These are phyloP conservation scores for Chalciporus chontae DNA, from an alignment of 768 basidiomycete species.

Conservation along the genomic window DNA sequence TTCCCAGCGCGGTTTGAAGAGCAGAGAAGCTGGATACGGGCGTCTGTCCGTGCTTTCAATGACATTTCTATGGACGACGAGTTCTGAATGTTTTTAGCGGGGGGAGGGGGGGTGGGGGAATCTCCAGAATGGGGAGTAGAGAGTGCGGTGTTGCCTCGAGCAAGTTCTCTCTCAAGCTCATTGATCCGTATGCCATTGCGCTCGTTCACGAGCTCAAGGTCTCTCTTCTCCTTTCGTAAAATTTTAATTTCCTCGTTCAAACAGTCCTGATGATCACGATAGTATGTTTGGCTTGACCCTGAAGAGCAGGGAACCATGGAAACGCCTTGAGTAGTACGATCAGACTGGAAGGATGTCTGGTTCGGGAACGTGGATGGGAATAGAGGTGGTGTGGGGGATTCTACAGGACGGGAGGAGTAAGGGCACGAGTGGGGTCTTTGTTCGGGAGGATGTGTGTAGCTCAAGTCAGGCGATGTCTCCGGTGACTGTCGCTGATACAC, in stretches of 20 bases:
- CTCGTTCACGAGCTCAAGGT: constrained; percentile 60
- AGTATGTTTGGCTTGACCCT: not conserved
- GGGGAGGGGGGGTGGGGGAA: constrained; percentile 16
- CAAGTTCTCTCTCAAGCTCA: constrained; percentile 46
- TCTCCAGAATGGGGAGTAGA: constrained; percentile 18
- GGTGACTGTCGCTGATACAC: constrained; percentile 26
- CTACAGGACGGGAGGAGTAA: constrained; percentile 15
- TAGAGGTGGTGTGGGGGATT: constrained; percentile 6
- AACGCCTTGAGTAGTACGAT: not conserved
- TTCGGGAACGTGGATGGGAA: not conserved
- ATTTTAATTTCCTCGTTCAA: constrained; percentile 49
- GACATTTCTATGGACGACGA: constrained; percentile 46
- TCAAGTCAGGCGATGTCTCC: constrained; percentile 15
- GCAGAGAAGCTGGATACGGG: constrained; percentile 68
- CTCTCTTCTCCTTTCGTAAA: constrained; percentile 55
- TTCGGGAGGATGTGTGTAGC: constrained; percentile 17
- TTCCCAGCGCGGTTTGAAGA: constrained; percentile 85
- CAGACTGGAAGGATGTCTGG: not conserved
- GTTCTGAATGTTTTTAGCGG: constrained; percentile 30
- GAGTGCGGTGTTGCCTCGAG: constrained; percentile 27
- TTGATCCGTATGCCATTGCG: constrained; percentile 45
- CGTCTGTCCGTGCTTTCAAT: constrained; percentile 73
- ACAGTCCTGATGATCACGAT: constrained; percentile 13
- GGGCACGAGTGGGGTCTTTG: constrained; percentile 17
- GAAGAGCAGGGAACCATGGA: not conserved